Base-by-base conservation (phyloP, 371 early-diverging fungal species). In the Mucor lusitanicus region DNA sequence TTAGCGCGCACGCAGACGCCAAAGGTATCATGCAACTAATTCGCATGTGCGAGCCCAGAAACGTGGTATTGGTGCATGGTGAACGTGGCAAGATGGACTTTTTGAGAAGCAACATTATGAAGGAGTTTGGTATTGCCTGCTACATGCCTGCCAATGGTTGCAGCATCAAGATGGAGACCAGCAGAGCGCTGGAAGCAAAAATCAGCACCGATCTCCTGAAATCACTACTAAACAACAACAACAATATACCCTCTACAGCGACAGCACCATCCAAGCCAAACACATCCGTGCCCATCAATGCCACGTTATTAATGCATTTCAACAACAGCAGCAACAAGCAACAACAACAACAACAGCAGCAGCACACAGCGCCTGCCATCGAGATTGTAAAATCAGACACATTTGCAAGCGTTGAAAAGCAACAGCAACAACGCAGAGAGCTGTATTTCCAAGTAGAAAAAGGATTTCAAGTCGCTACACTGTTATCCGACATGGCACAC, bases 11-110 rank as follows among this genome's bases (percentile, higher is more conserved):
- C 61, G 99, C 99, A 1, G 99, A 99, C 77, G 94, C 97, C 6
- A 95, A 96, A 77, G 99, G 99, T 9, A 99, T 99, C 64, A 86
- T 99, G 90, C 94, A 96, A 78, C 81, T 99, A 33, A 94, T 99
- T 59, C 88, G 92, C 1, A 95, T 96, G 79, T 95, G 95, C 39
- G 88, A 90, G 48, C 97, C 99, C 9, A 85, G 89, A 28, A 94
- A 99, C 80, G 98, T 99, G 0, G 93, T 99, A 30, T 81, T 99
- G n/a, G 99, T 99, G 0, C 99, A 99, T 71, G 99, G 99, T 3
- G 99, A 99, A 71, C 92, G 91, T 74, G 78, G 79, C 9, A 92
- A 94, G 63, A 99, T 99, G 99, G 88, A 86, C 15, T 87, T 86
- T 42, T 77, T 99, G 48, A 92, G 95, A 67, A 84, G 87, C 33